Evolutionary conservation across 306 rosid species (phyloP), one percentile per base, ranked within the genome.

Genomic region (Inga oerstediana): DNA sequence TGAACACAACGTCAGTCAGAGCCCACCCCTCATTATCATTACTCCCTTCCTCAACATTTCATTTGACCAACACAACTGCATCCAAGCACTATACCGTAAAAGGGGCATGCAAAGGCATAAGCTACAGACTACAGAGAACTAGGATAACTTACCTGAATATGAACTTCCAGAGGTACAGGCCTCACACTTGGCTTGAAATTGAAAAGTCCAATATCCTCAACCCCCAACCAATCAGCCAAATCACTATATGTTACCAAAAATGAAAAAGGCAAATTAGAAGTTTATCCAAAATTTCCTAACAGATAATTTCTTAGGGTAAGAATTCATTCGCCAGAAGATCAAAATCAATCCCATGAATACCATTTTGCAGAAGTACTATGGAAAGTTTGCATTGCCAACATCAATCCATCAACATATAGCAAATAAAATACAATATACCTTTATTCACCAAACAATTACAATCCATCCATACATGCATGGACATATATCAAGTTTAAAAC

Each of bases 131-230:
- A 82, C 39, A 75, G 79, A 82, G 82, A 67, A 82, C 76, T 59
- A 74, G 10, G 84, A 84, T 86, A 61, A 85, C 97, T 90, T 90
- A 83, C 98, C 97, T 96, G 98, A 79, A 96, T 96, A 90, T 96
- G 99, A 84, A 92, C 99, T 88, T 95, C 98, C 80, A 95, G 90
- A 46, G 99, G 97, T 39, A 96, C 99, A 74, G 97, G 99, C 87
- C 99, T 91, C 82, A 96, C 99, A 65, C 99, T 96, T 79, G 99
- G 99, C 91, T 96, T 96, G 90, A 96, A 96, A 87, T 96, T 96
- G 91, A 93, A 96, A 76, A 96, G 96, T 48, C 99, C 98, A n/a
- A 85, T 84, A 78, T 96, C 99, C 81, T 86, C 97, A 75, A 96
- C 97, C 72, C 99, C 99, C 91, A 96, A 86, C 99, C 99, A 96